Evolutionary conservation across 306 rosid genomes (phyloP), one percentile per base, ranked within the genome.

Genomic region (Dalbergia oliveri): DNA sequence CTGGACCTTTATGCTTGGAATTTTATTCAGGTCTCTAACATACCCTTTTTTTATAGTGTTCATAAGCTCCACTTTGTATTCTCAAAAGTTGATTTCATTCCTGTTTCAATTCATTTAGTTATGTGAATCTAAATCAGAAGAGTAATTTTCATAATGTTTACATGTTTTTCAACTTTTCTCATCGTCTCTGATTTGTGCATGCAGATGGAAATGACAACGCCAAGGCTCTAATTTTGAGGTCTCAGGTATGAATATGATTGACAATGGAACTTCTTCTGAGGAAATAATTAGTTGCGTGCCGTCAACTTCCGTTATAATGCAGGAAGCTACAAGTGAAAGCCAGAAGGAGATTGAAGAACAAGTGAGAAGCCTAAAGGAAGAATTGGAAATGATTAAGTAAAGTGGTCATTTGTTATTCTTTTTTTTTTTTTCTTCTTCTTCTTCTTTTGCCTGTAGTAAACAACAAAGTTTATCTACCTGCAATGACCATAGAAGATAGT

Each of bases 361-460:
- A 80, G 69, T 85, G 69, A 90, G 82, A 88, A 74, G 59, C 78
- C 90, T 91, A 19, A 84, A 89, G 81, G 91, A 91, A 78, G 95
- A 88, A 65, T 64, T 91, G 63, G 88, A 64, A 23, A 89, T 84
- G 51, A 82, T 90, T 54, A 75, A 9, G 77, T 94, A 83, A 23
- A 4, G 8, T 31, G 47, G 11, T 23, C 62, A 11, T 75, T 31
- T 63, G 12, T 21, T 5, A 66, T 14, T 84, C 65, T 56, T 8
- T 31, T 26, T 26, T 26, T 26, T 3, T 26, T 13, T n/a, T n/a
- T n/a, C n/a, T 39, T 19, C 39, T 4, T 6, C 31, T 23, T 8
- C 13, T 21, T 21, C 14, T 10, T 21, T 13, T 34, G 7, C 41
- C 5, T 37, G 41, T 37, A 5, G 5, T 4, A 6, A 37, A 5